Percentiles rank a stretch among this genome's conserved stretches.
phyloP scores from a whole-genome alignment of 768 basidiomycete genomes.

The Rossbeevera mucosa region DNA sequence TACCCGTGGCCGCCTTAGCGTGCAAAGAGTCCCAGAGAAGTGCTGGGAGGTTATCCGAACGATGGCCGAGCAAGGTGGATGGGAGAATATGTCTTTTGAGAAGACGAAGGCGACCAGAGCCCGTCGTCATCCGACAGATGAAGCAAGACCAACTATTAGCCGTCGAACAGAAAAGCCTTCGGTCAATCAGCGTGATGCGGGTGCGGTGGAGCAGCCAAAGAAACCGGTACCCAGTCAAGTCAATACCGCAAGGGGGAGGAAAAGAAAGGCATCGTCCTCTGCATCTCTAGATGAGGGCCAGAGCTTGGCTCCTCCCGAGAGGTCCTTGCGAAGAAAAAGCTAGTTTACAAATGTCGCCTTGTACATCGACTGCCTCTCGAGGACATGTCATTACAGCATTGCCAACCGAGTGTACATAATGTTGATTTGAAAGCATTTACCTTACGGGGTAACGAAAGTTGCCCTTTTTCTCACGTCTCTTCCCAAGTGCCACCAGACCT shows the following conservation, averaged over 20 bases:
- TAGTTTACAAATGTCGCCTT: not conserved
- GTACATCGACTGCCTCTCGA: not conserved
- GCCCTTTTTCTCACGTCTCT: slow-evolving; percentile 31
- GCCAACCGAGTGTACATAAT: no score
- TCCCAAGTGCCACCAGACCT: slow-evolving; percentile 13
- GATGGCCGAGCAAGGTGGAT: slow-evolving; percentile 73
- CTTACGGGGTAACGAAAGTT: not conserved
- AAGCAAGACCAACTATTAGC: not conserved
- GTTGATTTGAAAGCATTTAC: not conserved
- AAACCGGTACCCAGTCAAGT: not conserved
- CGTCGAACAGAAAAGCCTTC: not conserved
- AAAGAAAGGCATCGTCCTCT: slow-evolving; percentile 19
- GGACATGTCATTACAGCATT: no score
- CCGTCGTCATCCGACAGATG: not conserved
- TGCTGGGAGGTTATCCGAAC: slow-evolving; percentile 60
- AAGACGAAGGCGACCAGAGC: slow-evolving; percentile 28
- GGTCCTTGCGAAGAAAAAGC: slow-evolving; percentile 18
- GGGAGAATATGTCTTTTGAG: slow-evolving; percentile 52
- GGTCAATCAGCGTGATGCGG: not conserved
- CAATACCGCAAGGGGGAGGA: slow-evolving; percentile 11
- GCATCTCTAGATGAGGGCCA: slow-evolving; percentile 2
- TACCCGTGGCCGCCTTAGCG: slow-evolving; percentile 77
- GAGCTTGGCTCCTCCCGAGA: slow-evolving; percentile 12
- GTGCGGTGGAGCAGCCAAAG: not conserved
- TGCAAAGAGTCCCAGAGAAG: slow-evolving; percentile 67